Percentiles rank a stretch among this genome's conserved stretches.
Evolutionary conservation across 805 yeast genomes (phyloP).

Genomic region (Helenozyma rhizophorensis): DNA sequence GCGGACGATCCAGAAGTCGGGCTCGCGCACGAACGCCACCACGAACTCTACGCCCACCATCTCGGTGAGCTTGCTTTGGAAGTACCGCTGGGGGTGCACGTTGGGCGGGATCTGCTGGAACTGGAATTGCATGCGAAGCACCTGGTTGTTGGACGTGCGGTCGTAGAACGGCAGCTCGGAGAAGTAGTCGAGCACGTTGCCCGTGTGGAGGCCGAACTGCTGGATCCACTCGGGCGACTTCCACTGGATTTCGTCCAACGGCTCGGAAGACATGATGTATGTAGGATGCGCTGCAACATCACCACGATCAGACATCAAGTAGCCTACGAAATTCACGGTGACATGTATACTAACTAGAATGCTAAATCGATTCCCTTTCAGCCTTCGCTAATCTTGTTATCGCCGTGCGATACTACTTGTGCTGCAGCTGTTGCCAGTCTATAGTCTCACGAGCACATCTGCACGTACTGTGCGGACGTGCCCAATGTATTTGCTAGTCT

Average conservation of each 20-base stretch:
- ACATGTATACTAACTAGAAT: too few relatives aligned
- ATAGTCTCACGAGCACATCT: too few relatives aligned
- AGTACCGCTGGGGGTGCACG: constrained; percentile 31
- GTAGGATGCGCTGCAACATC: background rate
- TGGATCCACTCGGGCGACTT: constrained; percentile 97
- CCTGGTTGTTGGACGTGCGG: constrained; percentile 90
- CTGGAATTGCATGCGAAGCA: constrained; percentile 91
- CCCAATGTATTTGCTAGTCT: too few relatives aligned
- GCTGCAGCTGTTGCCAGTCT: too few relatives aligned
- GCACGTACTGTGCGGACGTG: too few relatives aligned
- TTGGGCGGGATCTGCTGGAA: constrained; percentile 49
- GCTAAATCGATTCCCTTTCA: too few relatives aligned
- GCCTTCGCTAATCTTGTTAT: too few relatives aligned
- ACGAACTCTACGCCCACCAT: constrained; percentile 87
- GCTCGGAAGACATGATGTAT: constrained; percentile 20
- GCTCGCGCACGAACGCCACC: constrained; percentile 71
- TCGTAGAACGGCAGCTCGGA: constrained; percentile 94
- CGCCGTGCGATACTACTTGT: too few relatives aligned
- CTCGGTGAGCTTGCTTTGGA: constrained; percentile 58
- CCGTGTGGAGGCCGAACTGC: constrained; percentile 78
- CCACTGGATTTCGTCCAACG: constrained; percentile 92
- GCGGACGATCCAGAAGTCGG: constrained; percentile 87
- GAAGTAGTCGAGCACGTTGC: constrained; percentile 89
- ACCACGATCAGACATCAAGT: too few relatives aligned
- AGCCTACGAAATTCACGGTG: too few relatives aligned